These are phyloP conservation scores for Ulmus americana DNA, from an alignment of 331 rosid genomes.

Conservation along the genomic window DNA sequence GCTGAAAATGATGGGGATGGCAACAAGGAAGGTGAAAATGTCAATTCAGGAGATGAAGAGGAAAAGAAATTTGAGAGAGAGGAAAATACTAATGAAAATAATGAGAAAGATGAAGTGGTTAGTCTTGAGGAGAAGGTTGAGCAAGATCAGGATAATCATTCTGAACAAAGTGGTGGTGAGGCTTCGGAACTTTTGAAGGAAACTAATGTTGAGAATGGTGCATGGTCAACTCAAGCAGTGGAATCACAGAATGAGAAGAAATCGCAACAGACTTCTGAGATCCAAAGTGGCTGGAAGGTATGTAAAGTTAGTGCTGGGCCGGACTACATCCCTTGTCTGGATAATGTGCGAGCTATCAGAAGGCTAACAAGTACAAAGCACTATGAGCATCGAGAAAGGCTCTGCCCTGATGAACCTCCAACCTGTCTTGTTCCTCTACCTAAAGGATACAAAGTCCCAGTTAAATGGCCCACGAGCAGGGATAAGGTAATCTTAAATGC, in stretches of 20 bases:
- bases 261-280: constrained; percentile 26
- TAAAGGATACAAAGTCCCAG: constrained; percentile 52
- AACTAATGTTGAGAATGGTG: constrained; percentile 35
- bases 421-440: constrained; percentile 78
- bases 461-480: constrained; percentile 81
- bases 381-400: constrained; percentile 77
- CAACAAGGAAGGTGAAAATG: constrained; percentile 19
- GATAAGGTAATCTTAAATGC: constrained; percentile 44
- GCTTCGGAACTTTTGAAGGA: constrained; percentile 37
- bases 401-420: constrained; percentile 62
- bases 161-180: constrained; percentile 21
- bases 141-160: constrained; percentile 16
- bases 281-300: constrained; percentile 49
- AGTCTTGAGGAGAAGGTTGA: constrained; percentile 29
- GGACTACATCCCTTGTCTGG: constrained; percentile 86
- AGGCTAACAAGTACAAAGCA: constrained; percentile 50
- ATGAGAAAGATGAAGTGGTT: constrained; percentile 29
- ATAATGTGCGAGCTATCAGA: constrained; percentile 55
- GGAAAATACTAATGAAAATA: constrained; percentile 25
- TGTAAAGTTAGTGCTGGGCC: constrained; percentile 72
- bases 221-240: constrained; percentile 42
- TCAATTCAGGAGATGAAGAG: constrained; percentile 21
- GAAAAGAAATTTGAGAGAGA: constrained; percentile 30
- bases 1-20: constrained; percentile 1
- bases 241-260: constrained; percentile 46